Evolutionary conservation across 306 rosid species (phyloP).

Genomic region (Senna siamea): DNA sequence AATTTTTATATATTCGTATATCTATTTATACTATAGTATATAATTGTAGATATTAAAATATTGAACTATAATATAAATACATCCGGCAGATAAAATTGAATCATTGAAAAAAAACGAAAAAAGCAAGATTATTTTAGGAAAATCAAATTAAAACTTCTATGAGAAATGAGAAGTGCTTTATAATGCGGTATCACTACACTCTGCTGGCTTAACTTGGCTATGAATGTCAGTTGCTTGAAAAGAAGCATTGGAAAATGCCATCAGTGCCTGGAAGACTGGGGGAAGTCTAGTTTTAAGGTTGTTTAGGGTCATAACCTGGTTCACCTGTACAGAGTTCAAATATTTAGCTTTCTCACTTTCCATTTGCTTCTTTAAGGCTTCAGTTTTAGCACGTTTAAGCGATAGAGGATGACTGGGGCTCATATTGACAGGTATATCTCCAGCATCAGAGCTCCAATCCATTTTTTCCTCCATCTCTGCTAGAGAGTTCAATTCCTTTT

Average conservation of each 20-base stretch:
- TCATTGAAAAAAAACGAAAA: too few species aligned
- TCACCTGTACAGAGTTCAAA: slow-evolving; percentile 54
- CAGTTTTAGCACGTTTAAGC: slow-evolving; percentile 60
- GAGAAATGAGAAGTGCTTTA: neutral
- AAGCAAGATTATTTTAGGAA: too few species aligned
- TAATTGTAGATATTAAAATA: too few species aligned
- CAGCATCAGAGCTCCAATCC: slow-evolving; percentile 39
- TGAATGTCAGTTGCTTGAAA: slow-evolving; percentile 59
- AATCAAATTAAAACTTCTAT: too few species aligned
- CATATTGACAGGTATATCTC: slow-evolving; percentile 42
- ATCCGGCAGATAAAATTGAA: too few species aligned
- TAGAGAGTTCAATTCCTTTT: slow-evolving; percentile 51
- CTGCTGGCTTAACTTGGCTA: slow-evolving; percentile 42
- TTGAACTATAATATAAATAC: too few species aligned
- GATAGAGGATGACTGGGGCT: slow-evolving; percentile 68
- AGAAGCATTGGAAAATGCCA: slow-evolving; percentile 63
- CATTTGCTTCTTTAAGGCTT: slow-evolving; percentile 66
- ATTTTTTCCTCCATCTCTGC: slow-evolving; percentile 57
- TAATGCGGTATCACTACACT: slow-evolving; percentile 40
- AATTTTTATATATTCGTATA: too few species aligned
- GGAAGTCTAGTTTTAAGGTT: slow-evolving; percentile 73
- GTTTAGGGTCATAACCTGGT: slow-evolving; percentile 59
- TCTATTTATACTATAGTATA: too few species aligned
- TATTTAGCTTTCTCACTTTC: slow-evolving; percentile 60
- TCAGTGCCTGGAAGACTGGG: slow-evolving; percentile 60